Evolutionary conservation across 495 filamentous ascomycete species (phyloP).

Genomic region (Penicillium paxilli): DNA sequence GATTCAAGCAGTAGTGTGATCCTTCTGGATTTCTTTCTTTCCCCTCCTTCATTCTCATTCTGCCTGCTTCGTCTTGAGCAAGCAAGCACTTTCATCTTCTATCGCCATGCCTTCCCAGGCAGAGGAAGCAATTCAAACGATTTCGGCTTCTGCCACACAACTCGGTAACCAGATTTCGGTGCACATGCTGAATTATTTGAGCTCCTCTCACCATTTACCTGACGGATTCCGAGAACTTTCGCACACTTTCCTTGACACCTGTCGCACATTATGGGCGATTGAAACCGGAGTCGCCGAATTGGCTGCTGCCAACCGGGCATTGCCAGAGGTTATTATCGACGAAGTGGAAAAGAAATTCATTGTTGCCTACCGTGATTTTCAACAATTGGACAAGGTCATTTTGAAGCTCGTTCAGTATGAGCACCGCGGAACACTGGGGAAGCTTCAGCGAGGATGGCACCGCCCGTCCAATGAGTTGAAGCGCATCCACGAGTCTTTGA

Average conservation of each 20-base stretch:
- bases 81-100: neutral
- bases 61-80: neutral
- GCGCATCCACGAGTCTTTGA: slow-evolving; percentile 26
- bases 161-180: slow-evolving; percentile 52
- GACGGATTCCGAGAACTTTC: slow-evolving; percentile 50
- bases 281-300: slow-evolving; percentile 50
- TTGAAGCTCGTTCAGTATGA: slow-evolving; percentile 49
- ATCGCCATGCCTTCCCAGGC: slow-evolving; percentile 4
- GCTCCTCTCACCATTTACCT: slow-evolving; percentile 41
- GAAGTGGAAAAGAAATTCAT: slow-evolving; percentile 54
- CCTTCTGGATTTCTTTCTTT: neutral
- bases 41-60: neutral
- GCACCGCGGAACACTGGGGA: slow-evolving; percentile 45
- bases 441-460: slow-evolving; percentile 51
- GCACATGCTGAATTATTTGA: slow-evolving; percentile 57
- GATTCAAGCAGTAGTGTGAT: slow-evolving; percentile 2
- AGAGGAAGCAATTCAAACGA: slow-evolving; percentile 21
- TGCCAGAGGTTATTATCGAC: slow-evolving; percentile 45
- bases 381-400: slow-evolving; percentile 50
- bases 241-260: slow-evolving; percentile 52
- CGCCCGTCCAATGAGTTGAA: slow-evolving; percentile 20
- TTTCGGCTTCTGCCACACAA: slow-evolving; percentile 26
- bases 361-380: slow-evolving; percentile 44
- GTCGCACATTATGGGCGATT: slow-evolving; percentile 51
- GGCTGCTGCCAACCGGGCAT: slow-evolving; percentile 27